These are phyloP conservation scores for Erythrobasidium hasegawianum DNA, from an alignment of 1,284 basidiomycete species.

Conservation along the genomic window DNA sequence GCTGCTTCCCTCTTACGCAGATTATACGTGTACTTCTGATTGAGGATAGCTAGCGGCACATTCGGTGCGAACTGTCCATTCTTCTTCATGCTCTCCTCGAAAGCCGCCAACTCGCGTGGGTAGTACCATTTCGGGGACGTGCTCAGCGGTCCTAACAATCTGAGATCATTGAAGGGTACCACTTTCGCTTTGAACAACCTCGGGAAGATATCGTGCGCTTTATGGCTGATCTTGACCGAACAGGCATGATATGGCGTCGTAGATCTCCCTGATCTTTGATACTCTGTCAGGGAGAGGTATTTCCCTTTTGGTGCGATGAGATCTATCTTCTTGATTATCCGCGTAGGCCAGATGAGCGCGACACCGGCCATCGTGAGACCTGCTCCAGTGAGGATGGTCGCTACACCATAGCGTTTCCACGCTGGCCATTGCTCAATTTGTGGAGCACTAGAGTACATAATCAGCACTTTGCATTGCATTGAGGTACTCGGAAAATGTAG, in stretches of 20 bases:
- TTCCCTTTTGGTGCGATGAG: conserved; percentile 4
- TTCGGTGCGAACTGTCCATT: conserved; percentile 19
- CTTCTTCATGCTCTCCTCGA: conserved; percentile 24
- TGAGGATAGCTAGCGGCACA: conserved; percentile 21
- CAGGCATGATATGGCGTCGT: conserved; percentile 25
- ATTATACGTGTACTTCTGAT: conserved; percentile 12
- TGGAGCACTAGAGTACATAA: conserved; percentile 6
- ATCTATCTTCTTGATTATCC: conserved; percentile 26
- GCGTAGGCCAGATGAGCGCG: conserved; percentile 29
- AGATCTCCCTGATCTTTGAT: background rate
- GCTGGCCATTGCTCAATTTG: conserved; percentile 26
- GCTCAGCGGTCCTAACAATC: conserved; percentile 24
- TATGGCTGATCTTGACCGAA: conserved; percentile 5
- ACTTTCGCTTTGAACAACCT: conserved; percentile 15
- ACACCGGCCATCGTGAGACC: conserved; percentile 18
- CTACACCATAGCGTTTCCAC: conserved; percentile 27
- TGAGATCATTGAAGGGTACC: conserved; percentile 6
- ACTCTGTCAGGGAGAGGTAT: background rate
- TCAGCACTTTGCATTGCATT: background rate
- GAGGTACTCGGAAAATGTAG: background rate
- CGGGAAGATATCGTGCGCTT: conserved; percentile 9
- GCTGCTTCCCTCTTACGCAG: conserved; percentile 11
- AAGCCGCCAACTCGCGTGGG: conserved; percentile 12
- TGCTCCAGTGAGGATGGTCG: conserved; percentile 1
- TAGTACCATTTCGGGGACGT: conserved; percentile 22